Conservation (phyloP, 1,139 yeast genomes). For the Dujonia santamariae region DNA sequence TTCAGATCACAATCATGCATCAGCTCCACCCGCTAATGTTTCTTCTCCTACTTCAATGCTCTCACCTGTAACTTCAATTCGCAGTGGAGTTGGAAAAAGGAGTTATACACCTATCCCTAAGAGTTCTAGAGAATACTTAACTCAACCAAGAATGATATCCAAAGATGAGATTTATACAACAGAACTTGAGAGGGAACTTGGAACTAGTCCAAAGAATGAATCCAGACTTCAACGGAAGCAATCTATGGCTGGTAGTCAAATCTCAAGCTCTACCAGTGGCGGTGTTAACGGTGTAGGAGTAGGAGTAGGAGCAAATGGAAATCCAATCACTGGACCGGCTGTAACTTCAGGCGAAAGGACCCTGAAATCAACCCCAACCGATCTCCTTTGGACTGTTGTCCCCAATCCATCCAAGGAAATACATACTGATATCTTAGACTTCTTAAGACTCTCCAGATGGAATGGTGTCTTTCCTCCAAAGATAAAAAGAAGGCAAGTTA, state of each 20-base stretch:
- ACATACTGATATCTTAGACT: slow-evolving; percentile 38
- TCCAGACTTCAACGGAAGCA: not conserved
- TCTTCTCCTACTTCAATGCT: not conserved
- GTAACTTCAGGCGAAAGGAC: not conserved
- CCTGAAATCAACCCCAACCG: slow-evolving; percentile 13
- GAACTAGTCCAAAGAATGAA: slow-evolving; percentile 5
- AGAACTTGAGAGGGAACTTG: slow-evolving; percentile 2
- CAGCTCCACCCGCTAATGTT: not conserved
- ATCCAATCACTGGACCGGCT: not conserved
- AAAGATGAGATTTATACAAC: slow-evolving; percentile 2
- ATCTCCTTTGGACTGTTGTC: slow-evolving; percentile 61
- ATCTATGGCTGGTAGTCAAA: not conserved
- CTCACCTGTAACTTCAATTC: not conserved
- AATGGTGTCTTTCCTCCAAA: slow-evolving; percentile 78
- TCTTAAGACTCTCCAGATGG: slow-evolving; percentile 63
- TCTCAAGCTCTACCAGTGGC: not conserved
- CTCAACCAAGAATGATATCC: slow-evolving; percentile 5
- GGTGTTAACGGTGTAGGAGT: not conserved
- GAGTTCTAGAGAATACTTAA: slow-evolving; percentile 1
- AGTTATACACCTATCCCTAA: slow-evolving; percentile 1
- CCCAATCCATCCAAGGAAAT: slow-evolving; percentile 66
- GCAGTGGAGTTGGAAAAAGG: not conserved
- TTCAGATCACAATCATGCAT: too few relatives aligned
- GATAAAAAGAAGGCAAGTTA: slow-evolving; percentile 63
- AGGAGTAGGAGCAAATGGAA: not conserved